Evolutionary conservation across 306 rosid genomes (phyloP).

Genomic region (Medicago lupulina): DNA sequence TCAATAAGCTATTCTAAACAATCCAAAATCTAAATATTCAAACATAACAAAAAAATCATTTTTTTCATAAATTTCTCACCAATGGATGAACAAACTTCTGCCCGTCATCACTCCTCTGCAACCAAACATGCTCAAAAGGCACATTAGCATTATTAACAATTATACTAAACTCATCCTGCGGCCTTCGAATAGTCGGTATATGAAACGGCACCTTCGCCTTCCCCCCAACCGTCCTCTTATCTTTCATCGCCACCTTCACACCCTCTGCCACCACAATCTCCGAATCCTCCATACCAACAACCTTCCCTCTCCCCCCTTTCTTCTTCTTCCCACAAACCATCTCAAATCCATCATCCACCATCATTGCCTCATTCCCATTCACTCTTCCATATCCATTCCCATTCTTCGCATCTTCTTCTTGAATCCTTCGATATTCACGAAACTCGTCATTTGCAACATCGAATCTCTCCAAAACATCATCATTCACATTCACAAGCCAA

Average conservation of each 20-base stretch:
- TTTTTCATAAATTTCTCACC: conserved; percentile 24
- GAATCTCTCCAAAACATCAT: conserved; percentile 69
- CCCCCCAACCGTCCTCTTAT: conserved; percentile 52
- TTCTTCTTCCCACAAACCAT: conserved; percentile 70
- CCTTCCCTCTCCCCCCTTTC: conserved; percentile 45
- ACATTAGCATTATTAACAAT: conserved; percentile 70
- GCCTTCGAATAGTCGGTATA: conserved; percentile 74
- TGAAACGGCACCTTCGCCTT: conserved; percentile 88
- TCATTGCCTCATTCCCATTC: conserved; percentile 9
- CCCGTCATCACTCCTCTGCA: conserved; percentile 79
- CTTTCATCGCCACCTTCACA: conserved; percentile 65
- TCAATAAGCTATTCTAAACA: too few relatives aligned
- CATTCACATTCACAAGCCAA: conserved; percentile 80
- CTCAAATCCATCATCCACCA: conserved; percentile 68
- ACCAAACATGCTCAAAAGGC: conserved; percentile 93
- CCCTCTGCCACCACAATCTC: conserved; percentile 33
- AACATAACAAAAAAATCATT: too few relatives aligned
- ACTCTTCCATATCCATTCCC: conserved; percentile 23
- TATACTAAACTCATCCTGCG: conserved; percentile 79
- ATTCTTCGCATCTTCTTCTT: conserved; percentile 58
- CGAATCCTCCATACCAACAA: background rate
- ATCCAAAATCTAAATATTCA: too few relatives aligned
- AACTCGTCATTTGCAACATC: conserved; percentile 70
- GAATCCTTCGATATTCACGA: conserved; percentile 27
- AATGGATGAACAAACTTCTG: conserved; percentile 76